These are phyloP conservation scores for Rhodotorula sp. DNA, from an alignment of 1,284 basidiomycete genomes.

Conservation along the genomic window DNA sequence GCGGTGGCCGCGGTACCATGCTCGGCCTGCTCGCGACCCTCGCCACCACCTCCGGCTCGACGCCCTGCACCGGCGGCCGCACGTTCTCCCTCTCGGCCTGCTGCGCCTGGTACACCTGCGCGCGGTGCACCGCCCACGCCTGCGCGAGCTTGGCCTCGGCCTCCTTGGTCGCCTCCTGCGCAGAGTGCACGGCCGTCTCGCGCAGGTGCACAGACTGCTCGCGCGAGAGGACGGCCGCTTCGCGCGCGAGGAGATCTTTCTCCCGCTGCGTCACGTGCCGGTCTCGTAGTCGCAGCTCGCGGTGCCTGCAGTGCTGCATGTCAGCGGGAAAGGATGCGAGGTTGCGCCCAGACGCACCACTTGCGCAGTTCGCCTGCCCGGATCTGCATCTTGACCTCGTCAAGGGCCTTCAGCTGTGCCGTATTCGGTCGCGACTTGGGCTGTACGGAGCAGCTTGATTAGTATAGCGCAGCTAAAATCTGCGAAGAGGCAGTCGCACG, in stretches of 20 bases:
- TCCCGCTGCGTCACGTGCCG: slow-evolving; percentile 30
- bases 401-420: slow-evolving; percentile 44
- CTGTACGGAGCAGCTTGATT: slow-evolving; percentile 15
- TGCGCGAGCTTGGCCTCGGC: slow-evolving; percentile 23
- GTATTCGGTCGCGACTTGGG: slow-evolving; percentile 47
- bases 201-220: slow-evolving; percentile 31
- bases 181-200: slow-evolving; percentile 21
- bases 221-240: slow-evolving; percentile 33
- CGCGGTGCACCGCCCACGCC: slow-evolving; percentile 23
- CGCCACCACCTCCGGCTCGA: slow-evolving; percentile 30
- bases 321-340: neutral
- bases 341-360: slow-evolving; percentile 58
- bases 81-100: slow-evolving; percentile 24
- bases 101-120: slow-evolving; percentile 17
- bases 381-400: slow-evolving; percentile 47
- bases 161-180: slow-evolving; percentile 27
- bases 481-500: slow-evolving; percentile 55
- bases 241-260: slow-evolving; percentile 37
- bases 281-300: slow-evolving; percentile 37
- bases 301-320: slow-evolving; percentile 12
- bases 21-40: slow-evolving; percentile 46
- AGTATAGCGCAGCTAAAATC: neutral
- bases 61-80: slow-evolving; percentile 1
- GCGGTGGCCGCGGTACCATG: slow-evolving; percentile 43
- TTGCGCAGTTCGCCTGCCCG: slow-evolving; percentile 70